Evolutionary conservation across 192 early-diverging fungal species (phyloP), one percentile per base, ranked within the genome.

Genomic region (Pilobolus umbonatus): DNA sequence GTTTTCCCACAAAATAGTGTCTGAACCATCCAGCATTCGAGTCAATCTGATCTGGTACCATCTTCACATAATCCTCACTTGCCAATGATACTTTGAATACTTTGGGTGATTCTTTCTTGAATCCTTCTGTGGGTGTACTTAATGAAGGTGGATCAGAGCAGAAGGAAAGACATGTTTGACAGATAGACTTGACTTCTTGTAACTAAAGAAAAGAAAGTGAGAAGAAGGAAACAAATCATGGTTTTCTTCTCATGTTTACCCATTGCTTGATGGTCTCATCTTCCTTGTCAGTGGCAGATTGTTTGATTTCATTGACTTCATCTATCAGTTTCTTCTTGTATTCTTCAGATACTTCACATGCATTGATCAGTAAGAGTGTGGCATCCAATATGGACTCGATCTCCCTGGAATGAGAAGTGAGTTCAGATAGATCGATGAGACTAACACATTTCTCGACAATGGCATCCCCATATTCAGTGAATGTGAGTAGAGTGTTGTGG

Each of bases 1-100:
- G 44, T 26, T 49, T 59, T 25, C 57, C 57, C 12, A 59, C 45
- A 48, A 59, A 59, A 14, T 47, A 47, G 11, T 48, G 29, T 24
- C 57, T 44, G 25, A 59, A 59, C 57, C 57, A 59, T 22, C n/a
- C 24, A 14, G 45, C 57, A 10, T 59, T 44, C 12, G 24, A 15
- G 36, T 59, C 45, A 6, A 48, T 45, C 48, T 44, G 44, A 45
- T 59, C 57, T 7, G 44, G 17, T 4, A 30, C 30, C 44, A 59
- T 59, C 7, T 21, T 34, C 8, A 22, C 25, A 17, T 59, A 59
- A 1, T 42, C 39, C 19, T 42, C 3, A 17, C 15, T 4, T 17
- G 5, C 19, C 19, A 17, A 15, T 7, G 19, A 42, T 17, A 17
- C 19, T 3, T 5, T 4, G 3, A 42, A 17, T 17, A 42, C 39